Evolutionary conservation across 345 rosid species (phyloP), one percentile per base, ranked within the genome.

Genomic region (Jatropha curcas): DNA sequence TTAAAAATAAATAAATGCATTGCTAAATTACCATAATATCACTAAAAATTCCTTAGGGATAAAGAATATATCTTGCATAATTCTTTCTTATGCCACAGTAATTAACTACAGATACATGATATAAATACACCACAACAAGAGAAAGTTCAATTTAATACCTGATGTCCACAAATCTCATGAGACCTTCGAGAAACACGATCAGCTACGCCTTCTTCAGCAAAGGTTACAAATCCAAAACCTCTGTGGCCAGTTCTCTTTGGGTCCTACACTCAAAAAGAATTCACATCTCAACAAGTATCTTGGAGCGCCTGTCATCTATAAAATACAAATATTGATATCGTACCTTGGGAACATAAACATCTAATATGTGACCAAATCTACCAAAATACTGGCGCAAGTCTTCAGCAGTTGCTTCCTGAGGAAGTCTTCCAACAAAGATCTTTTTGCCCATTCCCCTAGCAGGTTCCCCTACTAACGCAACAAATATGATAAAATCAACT

Each of bases 161-260:
- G 93, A 68, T 95, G 99, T 72, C 99, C 99, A 83, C 97, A 91
- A 74, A 93, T 91, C 83, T 95, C 96, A 64, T 93, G 99, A 76
- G 97, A 76, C 77, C 98, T 91, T 63, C 93, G 86, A 39, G 97
- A 79, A 58, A 91, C 98, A 67, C 96, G 97, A 64, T 93, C 98
- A 61, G 99, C 99, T 31, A 90, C 94, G 58, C 94, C 99, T 28
- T 96, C 94, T 61, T 93, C 99, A 16, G 92, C 91, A 78, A 96
- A 96, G 10, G 98, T 93, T 33, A 93, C 98, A 71, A 96, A 93
- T 71, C 98, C 98, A 60, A 93, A 96, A 39, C 99, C 99, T 80
- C 99, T 90, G 71, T 93, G 99, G 35, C 99, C 97, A 78, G 85
- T 77, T 84, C 98, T 86, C 81, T 96, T 93, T 13, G 98, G 98